Evolutionary conservation across 306 rosid genomes (phyloP), one percentile per base, ranked within the genome.

Genomic region (Inga laurina): DNA sequence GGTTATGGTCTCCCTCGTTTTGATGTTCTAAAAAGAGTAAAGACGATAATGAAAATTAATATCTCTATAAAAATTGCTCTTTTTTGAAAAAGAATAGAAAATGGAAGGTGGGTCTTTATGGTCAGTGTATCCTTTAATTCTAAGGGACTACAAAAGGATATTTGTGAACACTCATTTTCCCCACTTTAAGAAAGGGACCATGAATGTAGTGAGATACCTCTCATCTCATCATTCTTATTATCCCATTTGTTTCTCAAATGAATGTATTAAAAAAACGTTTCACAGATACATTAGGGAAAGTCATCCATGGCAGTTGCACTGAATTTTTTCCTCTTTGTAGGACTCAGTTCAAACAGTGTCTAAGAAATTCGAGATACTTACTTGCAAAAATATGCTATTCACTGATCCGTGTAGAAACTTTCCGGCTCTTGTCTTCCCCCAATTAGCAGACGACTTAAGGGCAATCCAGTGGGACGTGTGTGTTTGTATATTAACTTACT

Each of bases 311-410:
- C 43, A 22, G 67, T 44, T 41, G 41, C 49, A 83, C 49, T 44
- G 18, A 57, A 34, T 44, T 57, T 19, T 65, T 62, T 32, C 7
- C 22, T 35, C 54, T 72, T 49, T 21, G 27, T 21, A 56, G 62
- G 27, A 56, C 62, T 59, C 64, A 57, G 12, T 12, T 7, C 66
- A 59, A 22, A 59, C 30, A 22, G 32, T 59, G 32, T 22, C 10
- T 59, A 56, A 54, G 65, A 57, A n/a, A 59, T 59, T 59, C 2
- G 13, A 59, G 66, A 59, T 59, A 59, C 66, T 70, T 10, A 22
- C 65, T 56, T 21, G 86, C 79, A 70, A 71, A 83, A 83, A 69
- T 62, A 74, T 71, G 77, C n/a, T 81, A 76, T 51, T 46, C 64
- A 71, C 83, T 30, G 57, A 72, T 32, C 41, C 85, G 52, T 72